phyloP scores from a whole-genome alignment of 805 yeast genomes.

The Lipomyces spencermartinsiae region DNA sequence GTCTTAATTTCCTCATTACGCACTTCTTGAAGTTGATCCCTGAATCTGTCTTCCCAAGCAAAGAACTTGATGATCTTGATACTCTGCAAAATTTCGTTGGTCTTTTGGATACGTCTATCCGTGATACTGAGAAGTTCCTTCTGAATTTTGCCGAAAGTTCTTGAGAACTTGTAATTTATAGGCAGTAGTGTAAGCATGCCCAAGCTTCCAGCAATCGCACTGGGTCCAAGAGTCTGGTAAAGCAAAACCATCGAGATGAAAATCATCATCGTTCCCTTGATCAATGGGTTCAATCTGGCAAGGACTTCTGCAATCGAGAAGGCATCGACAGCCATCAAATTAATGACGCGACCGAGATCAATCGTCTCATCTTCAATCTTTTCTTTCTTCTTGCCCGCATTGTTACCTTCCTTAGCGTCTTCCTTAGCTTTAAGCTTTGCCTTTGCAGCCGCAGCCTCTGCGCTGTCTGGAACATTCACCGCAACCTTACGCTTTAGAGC shows the following conservation, averaged over 20 bases:
- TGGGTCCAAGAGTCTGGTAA: slow-evolving; percentile 79
- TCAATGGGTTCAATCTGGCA: slow-evolving; percentile 85
- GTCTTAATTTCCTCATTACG: slow-evolving; percentile 76
- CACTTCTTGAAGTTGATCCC: slow-evolving; percentile 67
- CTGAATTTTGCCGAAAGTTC: slow-evolving; percentile 67
- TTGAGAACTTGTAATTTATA: slow-evolving; percentile 70
- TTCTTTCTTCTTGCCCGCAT: slow-evolving; percentile 25
- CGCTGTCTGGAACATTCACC: slow-evolving; percentile 22
- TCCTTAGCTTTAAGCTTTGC: slow-evolving; percentile 34
- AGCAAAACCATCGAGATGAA: slow-evolving; percentile 70
- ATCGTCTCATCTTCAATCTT: slow-evolving; percentile 48
- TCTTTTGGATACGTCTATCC: slow-evolving; percentile 88
- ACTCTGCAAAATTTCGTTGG: slow-evolving; percentile 90
- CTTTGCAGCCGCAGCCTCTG: slow-evolving; percentile 25
- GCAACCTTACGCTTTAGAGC: slow-evolving; percentile 76
- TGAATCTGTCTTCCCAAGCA: slow-evolving; percentile 93
- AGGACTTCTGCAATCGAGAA: slow-evolving; percentile 92
- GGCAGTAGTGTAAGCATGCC: slow-evolving; percentile 74
- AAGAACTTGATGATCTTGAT: slow-evolving; percentile 93
- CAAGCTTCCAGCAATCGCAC: slow-evolving; percentile 82
- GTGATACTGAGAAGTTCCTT: slow-evolving; percentile 76
- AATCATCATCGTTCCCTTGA: slow-evolving; percentile 76
- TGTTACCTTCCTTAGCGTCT: slow-evolving; percentile 25
- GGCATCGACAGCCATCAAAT: slow-evolving; percentile 92
- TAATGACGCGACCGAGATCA: slow-evolving; percentile 91